Conservation (phyloP, 2,329 filamentous ascomycete species). For the Colletotrichum sp. region DNA sequence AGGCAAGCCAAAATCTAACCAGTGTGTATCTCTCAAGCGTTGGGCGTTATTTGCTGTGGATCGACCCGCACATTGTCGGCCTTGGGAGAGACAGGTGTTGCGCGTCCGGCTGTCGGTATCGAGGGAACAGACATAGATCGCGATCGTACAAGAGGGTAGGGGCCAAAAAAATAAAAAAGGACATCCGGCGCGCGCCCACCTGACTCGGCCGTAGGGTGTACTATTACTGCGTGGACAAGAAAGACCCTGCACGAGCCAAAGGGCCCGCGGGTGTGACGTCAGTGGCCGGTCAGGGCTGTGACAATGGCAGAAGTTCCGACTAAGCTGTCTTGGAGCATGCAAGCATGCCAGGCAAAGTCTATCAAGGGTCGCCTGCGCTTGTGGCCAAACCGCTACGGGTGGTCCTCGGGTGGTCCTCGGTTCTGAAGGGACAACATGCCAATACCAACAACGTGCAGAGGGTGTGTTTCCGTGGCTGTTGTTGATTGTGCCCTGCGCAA, state of each 20-base stretch:
- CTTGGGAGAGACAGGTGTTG: background rate
- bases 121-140: background rate
- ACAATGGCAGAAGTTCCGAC: background rate
- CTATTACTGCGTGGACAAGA: background rate
- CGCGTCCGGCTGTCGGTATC: background rate
- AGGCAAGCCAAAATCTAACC: background rate
- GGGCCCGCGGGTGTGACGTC: conserved; percentile 13
- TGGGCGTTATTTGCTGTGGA: background rate
- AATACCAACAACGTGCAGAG: background rate
- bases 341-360: background rate
- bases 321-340: background rate
- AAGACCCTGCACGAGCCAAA: conserved; percentile 14
- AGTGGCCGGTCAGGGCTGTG: background rate
- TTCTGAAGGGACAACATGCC: background rate
- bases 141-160: background rate
- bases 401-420: background rate
- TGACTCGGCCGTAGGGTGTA: conserved; percentile 12
- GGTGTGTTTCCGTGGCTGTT: background rate
- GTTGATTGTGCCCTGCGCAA: background rate
- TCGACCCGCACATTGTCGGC: background rate
- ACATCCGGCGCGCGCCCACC: background rate
- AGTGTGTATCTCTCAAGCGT: background rate
- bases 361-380: background rate
- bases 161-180: background rate
- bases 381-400: background rate